Base-by-base conservation (phyloP, 2,329 filamentous ascomycete genomes). In the Colletotrichum brevisporum region DNA sequence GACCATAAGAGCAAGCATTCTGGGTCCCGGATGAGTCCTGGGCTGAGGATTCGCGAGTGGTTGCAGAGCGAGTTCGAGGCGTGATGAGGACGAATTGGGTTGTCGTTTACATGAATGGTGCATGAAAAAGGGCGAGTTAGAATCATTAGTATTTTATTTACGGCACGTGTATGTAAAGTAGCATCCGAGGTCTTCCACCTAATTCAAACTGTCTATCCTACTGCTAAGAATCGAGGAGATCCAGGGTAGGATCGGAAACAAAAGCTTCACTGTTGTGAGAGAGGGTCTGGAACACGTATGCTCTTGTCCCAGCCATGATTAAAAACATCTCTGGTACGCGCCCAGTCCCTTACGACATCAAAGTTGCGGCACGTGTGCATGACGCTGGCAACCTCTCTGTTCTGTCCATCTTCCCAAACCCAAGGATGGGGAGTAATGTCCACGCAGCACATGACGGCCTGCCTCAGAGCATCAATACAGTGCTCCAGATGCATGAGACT, bases 341-440 rank as follows among this genome's bases (percentile, higher is more conserved):
- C 53, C 53, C 53, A 55, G 3, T 55, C 53, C 24, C 53, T 24
- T 13, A 55, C 13, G 12, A 31, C 53, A 41, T 55, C 53, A 18
- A 55, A 55, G 53, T 55, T 21, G 53, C 53, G 53, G 21, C 53
- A 55, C 8, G 53, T 41, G 31, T 55, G 53, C 53, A 55, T 43
- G 6, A 55, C 53, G 4, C 15, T 21, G 5, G 53, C 36, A 16
- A 55, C 53, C 53, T 55, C 53, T 21, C 31, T 55, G 16, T 55
- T 55, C 36, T 55, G 31, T 2, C 53, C 36, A 15, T 55, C 36
- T 21, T 55, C 18, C 53, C 53, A 55, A 41, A 41, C n/a, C 53
- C 53, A 55, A 27, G 53, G 53, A 21, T 55, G 53, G 9, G 53
- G 53, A 1, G 53, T 55, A 6, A 55, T 15, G 16, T 55, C 53